Base-by-base conservation (phyloP, 2,329 filamentous ascomycete species). In the Biscogniauxia sp. region DNA sequence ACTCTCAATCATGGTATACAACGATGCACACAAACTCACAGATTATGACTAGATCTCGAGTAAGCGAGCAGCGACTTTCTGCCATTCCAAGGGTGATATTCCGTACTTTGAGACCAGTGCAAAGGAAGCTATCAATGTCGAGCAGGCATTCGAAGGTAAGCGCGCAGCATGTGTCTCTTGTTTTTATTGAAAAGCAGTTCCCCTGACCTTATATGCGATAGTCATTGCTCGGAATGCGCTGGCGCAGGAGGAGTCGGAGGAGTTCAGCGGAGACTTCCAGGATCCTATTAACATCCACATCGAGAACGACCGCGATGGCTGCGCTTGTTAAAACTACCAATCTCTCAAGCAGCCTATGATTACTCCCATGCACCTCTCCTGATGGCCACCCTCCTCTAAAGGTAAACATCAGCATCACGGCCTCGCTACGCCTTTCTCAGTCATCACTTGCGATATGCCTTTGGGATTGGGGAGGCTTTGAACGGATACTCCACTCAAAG, bases 81-180 rank as follows among this genome's bases (percentile, higher is more conserved):
- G 95, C 78, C 93, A 97, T 77, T 96, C 92, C 60, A 97, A 98
- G 79, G 94, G 94, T 54, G 92, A 92, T 62, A 97, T 99, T 67
- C 95, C 95, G 19, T 99, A 99, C 79, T 99, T 99, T 73, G 95
- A 99, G 86, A 99, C 95, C 19, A 97, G 93, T 78, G 95, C 95
- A 63, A 99, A 99, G 82, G 95, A 99, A 78, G 95, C 94, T 62
- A 90, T 97, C 79, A 99, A 99, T 74, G 95, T 99, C 51, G 95
- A 99, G 78, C 93, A 87, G 73, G 84, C 84, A 25, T 87, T 87
- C 69, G 88, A 91, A 76, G 86, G 87, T 88, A 74, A 62, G 78
- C 13, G 19, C 41, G 28, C 23, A 3, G 23, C 20, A 45, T 20
- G 6, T 68, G 19, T 50, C 49, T 19, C n/a, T 26, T 26, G 19